phyloP scores from a whole-genome alignment of 179 eudicot genomes.

The Sideroxylon spinosum region DNA sequence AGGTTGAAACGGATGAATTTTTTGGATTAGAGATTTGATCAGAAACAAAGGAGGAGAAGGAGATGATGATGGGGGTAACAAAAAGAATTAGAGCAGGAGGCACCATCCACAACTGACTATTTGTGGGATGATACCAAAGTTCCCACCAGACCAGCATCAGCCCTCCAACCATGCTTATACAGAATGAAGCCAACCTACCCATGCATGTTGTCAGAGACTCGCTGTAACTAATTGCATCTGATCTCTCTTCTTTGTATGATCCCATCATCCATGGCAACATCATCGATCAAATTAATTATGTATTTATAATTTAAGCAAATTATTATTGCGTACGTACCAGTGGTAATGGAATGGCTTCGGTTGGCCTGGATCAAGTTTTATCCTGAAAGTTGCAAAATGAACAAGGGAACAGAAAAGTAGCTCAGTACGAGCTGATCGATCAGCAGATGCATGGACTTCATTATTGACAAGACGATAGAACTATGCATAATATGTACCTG shows the following conservation, averaged over 20 bases:
- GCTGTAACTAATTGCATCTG: background rate
- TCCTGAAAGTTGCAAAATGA: background rate
- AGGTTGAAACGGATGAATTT: background rate
- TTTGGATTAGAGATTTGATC: conserved; percentile 13
- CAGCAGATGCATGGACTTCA: too few species aligned
- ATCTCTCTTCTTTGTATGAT: conserved; percentile 10
- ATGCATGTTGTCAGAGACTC: conserved; percentile 20
- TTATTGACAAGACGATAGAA: too few species aligned
- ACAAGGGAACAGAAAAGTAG: too few species aligned
- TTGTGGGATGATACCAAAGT: conserved; percentile 37
- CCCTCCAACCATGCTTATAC: conserved; percentile 52
- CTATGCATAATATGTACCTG: too few species aligned
- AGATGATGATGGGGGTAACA: conserved; percentile 49
- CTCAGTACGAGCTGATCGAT: too few species aligned
- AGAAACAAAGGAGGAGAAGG: conserved; percentile 37
- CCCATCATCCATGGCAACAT: background rate
- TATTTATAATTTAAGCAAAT: too few species aligned
- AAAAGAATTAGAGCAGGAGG: conserved; percentile 60
- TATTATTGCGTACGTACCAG: too few species aligned
- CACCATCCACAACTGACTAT: conserved; percentile 74
- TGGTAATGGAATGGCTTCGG: too few species aligned
- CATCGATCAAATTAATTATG: too few species aligned
- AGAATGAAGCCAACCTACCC: conserved; percentile 23
- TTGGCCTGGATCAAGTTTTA: background rate
- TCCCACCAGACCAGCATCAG: conserved; percentile 49